phyloP scores from a whole-genome alignment of 2,329 filamentous ascomycete genomes.

The Microascus cirrosus region DNA sequence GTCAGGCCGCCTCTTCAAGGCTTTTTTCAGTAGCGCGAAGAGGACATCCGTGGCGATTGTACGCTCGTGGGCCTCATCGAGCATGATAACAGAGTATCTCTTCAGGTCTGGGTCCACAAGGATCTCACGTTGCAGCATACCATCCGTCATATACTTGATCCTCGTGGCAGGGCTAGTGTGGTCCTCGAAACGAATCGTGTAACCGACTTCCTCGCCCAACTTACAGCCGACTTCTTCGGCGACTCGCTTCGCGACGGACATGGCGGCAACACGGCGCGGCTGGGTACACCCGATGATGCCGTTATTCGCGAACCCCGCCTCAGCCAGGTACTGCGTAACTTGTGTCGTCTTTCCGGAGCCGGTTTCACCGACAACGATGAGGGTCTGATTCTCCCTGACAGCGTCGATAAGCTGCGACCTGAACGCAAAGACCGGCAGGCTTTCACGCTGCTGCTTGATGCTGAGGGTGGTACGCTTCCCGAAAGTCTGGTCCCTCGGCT shows the following conservation, averaged over 20 bases:
- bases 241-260: constrained; percentile 96
- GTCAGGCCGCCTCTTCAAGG: constrained; percentile 72
- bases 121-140: constrained; percentile 94
- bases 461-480: constrained; percentile 83
- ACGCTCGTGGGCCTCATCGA: constrained; percentile 95
- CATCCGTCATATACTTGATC: constrained; percentile 99
- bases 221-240: constrained; percentile 89
- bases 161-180: constrained; percentile 76
- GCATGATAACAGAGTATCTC: constrained; percentile 92
- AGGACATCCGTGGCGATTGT: constrained; percentile 94
- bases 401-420: constrained; percentile 79
- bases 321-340: constrained; percentile 86
- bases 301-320: constrained; percentile 77
- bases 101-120: constrained; percentile 81
- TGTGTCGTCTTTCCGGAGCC: constrained; percentile 97
- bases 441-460: constrained; percentile 90
- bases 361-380: constrained; percentile 96
- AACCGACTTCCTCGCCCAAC: constrained; percentile 86
- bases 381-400: constrained; percentile 73
- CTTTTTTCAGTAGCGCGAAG: constrained; percentile 90
- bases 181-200: constrained; percentile 96
- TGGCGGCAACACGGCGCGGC: constrained; percentile 90
- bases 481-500: constrained; percentile 66
- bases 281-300: constrained; percentile 95
- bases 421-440: constrained; percentile 81